Base-by-base conservation (phyloP, 495 filamentous ascomycete species). In the Tuber microsphaerosporum region DNA sequence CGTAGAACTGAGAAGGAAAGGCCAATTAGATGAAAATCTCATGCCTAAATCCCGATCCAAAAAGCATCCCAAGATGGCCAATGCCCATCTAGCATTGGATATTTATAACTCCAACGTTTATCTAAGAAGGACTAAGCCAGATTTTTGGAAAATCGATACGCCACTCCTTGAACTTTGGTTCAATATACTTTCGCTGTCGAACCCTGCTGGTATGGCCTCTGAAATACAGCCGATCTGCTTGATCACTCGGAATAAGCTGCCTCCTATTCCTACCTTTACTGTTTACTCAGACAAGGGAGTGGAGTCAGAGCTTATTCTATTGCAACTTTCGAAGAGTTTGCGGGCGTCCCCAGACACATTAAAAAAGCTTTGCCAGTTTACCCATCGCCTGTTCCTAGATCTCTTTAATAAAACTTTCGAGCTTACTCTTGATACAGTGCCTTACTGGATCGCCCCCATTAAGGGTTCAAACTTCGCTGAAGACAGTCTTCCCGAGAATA, bases 361-460 rank as follows among this genome's bases (percentile, higher is more conserved):
- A 8, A 81, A 87, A 8, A 80, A 83, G 16, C 77, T 98, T 51
- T 90, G 88, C 31, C 81, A 81, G 2, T 94, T 96, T 79, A 97
- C 92, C 0, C 84, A 94, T 46, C 87, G 87, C 14, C 83, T 96
- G 5, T 97, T 94, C 80, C 85, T 88, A n/a, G 93, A 97, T 81
- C 84, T 97, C 0, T 99, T 97, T 83, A 93, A 92, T 77, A 99
- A 99, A 83, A 86, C 85, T 7, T 99, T 92, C 80, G 90, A 91
- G 51, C 79, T 86, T 0, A 86, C 90, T 43, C 71, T 85, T 0
- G 85, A 87, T 14, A 88, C 89, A 22, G 90, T 96, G 81, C 90
- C 93, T 0, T 99, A 97, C 83, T 97, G 94, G 87, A 83, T 98
- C 61, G 91, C 89, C 8, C 95, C 95, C 8, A 83, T 89, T 68